Base-by-base conservation (phyloP, 2,329 filamentous ascomycete species). In the Colletotrichum sp. region DNA sequence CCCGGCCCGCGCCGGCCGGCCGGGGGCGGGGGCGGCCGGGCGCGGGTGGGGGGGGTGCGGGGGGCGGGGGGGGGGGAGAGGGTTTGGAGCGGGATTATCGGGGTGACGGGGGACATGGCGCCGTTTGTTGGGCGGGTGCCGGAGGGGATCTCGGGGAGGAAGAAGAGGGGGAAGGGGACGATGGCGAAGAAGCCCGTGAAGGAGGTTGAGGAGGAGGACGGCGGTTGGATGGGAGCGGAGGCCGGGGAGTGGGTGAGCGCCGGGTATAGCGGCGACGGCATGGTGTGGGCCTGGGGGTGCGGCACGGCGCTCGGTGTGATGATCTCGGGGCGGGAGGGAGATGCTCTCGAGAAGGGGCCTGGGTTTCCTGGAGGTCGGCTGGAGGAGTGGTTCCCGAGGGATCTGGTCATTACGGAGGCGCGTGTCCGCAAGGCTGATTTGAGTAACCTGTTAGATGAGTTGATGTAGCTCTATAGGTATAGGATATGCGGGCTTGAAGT, bases 251-350 rank as follows among this genome's bases (percentile, higher is more conserved):
- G 88, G 88, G 84, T 90, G n/a, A 84, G 87, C 3, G 89, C 87
- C 1, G 89, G 88, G 2, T 91, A 87, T 78, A 85, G 83, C 59
- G 89, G 89, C 16, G 87, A 90, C 59, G 89, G 89, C 6, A 90
- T 91, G 88, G 87, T 88, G 4, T 89, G 86, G 84, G 86, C 88
- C 4, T 91, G 89, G 89, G 84, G 89, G 16, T 88, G 85, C 60
- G 89, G 89, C 1, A 85, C 84, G 13, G 89, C 88, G 1, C 57
- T 89, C 68, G 89, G 83, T 1, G 77, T 87, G 5, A 89, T 89
- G 87, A 80, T 90, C 10, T 78, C 86, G 1, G 86, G 86, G 1
- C 83, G 80, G 39, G 84, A 86, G 18, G 75, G 81, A 1, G 81
- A 83, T 3, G 77, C 82, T 4, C 48, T 85, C 32, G 76, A 78